Percentiles rank a stretch among this genome's conserved stretches.
phyloP scores from a whole-genome alignment of 768 basidiomycete genomes.

The Erythrobasidium yunnanense region DNA sequence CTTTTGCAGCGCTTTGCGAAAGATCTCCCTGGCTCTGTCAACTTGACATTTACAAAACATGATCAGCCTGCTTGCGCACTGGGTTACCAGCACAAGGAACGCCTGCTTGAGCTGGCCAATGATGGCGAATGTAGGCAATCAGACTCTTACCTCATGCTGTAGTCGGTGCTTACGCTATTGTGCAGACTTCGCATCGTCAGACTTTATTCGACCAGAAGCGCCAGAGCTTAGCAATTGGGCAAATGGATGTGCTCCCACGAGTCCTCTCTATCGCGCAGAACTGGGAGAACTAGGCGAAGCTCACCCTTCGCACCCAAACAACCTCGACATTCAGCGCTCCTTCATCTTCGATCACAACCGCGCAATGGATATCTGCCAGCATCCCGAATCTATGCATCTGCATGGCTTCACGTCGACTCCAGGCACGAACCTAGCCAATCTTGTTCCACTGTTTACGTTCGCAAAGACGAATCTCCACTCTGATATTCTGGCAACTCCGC shows the following conservation, averaged over 20 bases:
- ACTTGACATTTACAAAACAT: slow-evolving; percentile 37
- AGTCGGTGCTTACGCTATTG: neutral
- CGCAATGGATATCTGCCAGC: slow-evolving; percentile 42
- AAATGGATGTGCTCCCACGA: slow-evolving; percentile 36
- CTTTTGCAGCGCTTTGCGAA: slow-evolving; percentile 32
- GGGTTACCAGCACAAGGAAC: slow-evolving; percentile 34
- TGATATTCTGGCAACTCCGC: slow-evolving; percentile 88
- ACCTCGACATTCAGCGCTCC: slow-evolving; percentile 31
- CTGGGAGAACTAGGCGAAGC: slow-evolving; percentile 17
- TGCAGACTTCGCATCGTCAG: slow-evolving; percentile 34
- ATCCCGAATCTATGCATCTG: slow-evolving; percentile 41
- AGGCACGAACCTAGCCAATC: slow-evolving; percentile 35
- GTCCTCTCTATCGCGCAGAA: slow-evolving; percentile 34
- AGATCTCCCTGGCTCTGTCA: slow-evolving; percentile 31
- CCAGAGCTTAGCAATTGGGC: slow-evolving; percentile 37
- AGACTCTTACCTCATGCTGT: no score
- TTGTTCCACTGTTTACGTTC: slow-evolving; percentile 65
- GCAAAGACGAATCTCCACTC: slow-evolving; percentile 72
- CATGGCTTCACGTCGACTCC: slow-evolving; percentile 41
- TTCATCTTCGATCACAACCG: slow-evolving; percentile 40
- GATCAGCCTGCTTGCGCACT: slow-evolving; percentile 37
- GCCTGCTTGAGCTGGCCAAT: slow-evolving; percentile 33
- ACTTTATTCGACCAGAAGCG: slow-evolving; percentile 29
- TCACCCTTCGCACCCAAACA: slow-evolving; percentile 8
- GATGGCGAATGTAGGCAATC: slow-evolving; percentile 35